Evolutionary conservation across 768 basidiomycete genomes (phyloP), one percentile per base, ranked within the genome.

Genomic region (Phlebiopsis flavidoalba): DNA sequence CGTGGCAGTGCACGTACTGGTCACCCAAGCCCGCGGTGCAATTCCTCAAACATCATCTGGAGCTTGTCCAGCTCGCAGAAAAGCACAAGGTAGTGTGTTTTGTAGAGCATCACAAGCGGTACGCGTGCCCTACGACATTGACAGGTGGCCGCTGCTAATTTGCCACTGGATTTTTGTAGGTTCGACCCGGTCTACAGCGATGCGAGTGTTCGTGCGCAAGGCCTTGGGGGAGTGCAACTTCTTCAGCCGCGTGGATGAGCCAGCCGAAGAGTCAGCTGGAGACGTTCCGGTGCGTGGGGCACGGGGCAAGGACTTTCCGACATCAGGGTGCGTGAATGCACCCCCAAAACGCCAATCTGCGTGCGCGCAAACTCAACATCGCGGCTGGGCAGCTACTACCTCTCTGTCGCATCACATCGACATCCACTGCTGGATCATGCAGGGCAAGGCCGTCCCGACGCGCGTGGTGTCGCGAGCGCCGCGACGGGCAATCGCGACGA

Each of bases 221-320:
- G 74, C 82, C 7, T 79, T 95, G 24, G 93, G 94, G 36, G 92
- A 95, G 73, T 93, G 95, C 77, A 96, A 95, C 76, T 96, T 93
- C 75, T 96, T 94, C 84, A 91, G 79, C 66, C n/a, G 91, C 93
- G 40, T 96, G 95, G 93, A 97, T 97, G 95, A 93, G 91, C 69
- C 95, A 96, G 73, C 95, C 95, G 47, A 97, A 97, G 76, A 87
- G 84, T 67, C 95, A 97, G 74, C 81, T 97, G 26, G 91, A 94
- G 74, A 96, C 95, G 0, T 97, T 96, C 84, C 86, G n/a, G 86
- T 59, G 90, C 91, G 7, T 97, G 95, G 95, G 95, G n/a, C n/a
- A n/a, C n/a, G 94, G 24, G 95, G 94, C 40, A 93, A 88, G 74
- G 92, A 95, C 72, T 92, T n/a, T n/a, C 91, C 36, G 94, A 96